These are phyloP conservation scores for Oenanthe javanica DNA, from an alignment of 140 eudicot species.

Conservation along the genomic window DNA sequence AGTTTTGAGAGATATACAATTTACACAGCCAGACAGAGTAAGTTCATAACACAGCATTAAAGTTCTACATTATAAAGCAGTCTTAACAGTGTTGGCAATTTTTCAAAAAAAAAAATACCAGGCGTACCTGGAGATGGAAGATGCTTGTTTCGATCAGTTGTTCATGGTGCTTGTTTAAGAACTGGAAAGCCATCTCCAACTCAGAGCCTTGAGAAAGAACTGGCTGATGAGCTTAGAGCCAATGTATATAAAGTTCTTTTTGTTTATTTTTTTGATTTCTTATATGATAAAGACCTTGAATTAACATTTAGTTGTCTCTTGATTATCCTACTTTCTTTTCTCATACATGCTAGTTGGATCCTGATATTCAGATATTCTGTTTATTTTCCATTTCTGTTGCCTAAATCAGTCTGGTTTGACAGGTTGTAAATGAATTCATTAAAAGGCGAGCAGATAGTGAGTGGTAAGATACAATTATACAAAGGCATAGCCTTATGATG, in stretches of 20 bases:
- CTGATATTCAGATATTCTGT: not conserved
- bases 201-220: slow-evolving; percentile 49
- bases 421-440: slow-evolving; percentile 72
- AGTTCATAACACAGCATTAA: not conserved
- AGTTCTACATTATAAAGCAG: not conserved
- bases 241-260: slow-evolving; percentile 24
- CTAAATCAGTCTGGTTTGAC: slow-evolving; percentile 12
- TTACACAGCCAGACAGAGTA: not conserved
- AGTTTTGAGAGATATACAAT: not conserved
- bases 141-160: slow-evolving; percentile 84
- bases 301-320: not conserved
- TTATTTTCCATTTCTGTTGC: not conserved
- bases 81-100: slow-evolving; percentile 4
- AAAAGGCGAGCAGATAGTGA: slow-evolving; percentile 62
- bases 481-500: slow-evolving; percentile 1
- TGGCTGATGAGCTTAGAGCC: slow-evolving; percentile 83
- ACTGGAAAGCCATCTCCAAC: slow-evolving; percentile 61
- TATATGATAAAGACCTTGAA: not conserved
- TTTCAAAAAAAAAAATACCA: slow-evolving; percentile 13
- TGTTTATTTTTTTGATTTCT: not conserved
- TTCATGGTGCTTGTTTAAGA: slow-evolving; percentile 72
- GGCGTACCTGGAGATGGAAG: slow-evolving; percentile 92
- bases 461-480: slow-evolving; percentile 34
- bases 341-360: not conserved
- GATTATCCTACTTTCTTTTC: not conserved